Base-by-base conservation (phyloP, 2,329 filamentous ascomycete species). In the Calonectria crousiana region DNA sequence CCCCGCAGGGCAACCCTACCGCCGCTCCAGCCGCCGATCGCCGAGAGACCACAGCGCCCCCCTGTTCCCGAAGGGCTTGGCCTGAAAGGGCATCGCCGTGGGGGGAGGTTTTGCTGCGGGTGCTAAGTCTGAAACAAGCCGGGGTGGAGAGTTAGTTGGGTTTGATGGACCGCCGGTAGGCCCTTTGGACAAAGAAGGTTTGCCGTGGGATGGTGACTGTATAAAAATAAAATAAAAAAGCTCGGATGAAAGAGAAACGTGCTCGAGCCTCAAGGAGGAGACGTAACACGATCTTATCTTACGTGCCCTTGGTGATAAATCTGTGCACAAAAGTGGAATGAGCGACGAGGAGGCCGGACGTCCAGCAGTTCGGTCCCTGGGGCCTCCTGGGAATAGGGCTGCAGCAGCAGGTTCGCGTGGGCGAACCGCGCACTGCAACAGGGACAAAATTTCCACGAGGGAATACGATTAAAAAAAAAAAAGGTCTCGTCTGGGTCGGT, bases 231-330 rank as follows among this genome's bases (percentile, higher is more conserved):
- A 56, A 28, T 23, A 18, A 62, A 26, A 28, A 64, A 70, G 56
- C 30, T 65, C 56, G 68, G 68, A 53, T 71, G 68, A 71, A 71
- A 71, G 58, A 49, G 47, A 71, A 71, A 71, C 68, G 56, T 38
- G 58, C 20, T 16, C 49, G 41, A 34, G 58, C 60, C 60, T 69
- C 58, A 65, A 70, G 44, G 47, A 65, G 41, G 41, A n/a, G 41
- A n/a, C 34, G 44, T 18, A 16, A 34, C 16, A 6, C 11, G 23
- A 62, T 62, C 41, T 60, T 41, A n/a, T 34, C 47, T 62, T 49
- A 60, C 36, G 51, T 47, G 26, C 6, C n/a, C 14, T 23, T 11
- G 34, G 53, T 38, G 34, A 62, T n/a, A 20, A 8, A 8, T 38
- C 23, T 18, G 36, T 58, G 53, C 56, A 60, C n/a, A 38, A 41